Conservation (phyloP, 306 rosid genomes). For the Castanopsis chinensis region DNA sequence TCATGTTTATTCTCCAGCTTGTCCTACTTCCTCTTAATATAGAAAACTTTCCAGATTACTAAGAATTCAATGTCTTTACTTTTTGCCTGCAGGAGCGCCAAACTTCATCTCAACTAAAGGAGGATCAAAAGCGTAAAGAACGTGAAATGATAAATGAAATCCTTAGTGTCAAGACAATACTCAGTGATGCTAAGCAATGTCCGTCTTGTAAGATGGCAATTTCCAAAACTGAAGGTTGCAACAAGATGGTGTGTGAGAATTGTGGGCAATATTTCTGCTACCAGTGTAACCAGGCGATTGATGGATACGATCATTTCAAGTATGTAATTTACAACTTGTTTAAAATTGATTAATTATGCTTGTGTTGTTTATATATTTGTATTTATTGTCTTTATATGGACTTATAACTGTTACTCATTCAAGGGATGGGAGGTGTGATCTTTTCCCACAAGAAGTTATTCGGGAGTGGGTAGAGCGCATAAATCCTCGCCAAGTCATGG, state of each 20-base stretch:
- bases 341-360: slow-evolving; percentile 16
- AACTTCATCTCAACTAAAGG: slow-evolving; percentile 53
- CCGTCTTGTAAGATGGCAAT: slow-evolving; percentile 87
- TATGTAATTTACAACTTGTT: slow-evolving; percentile 21
- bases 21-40: background rate
- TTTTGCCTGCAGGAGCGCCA: slow-evolving; percentile 70
- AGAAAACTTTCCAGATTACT: background rate
- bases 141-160: slow-evolving; percentile 73
- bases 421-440: slow-evolving; percentile 69
- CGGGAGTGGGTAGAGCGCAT: slow-evolving; percentile 61
- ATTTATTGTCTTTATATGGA: slow-evolving; percentile 10
- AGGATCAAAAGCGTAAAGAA: slow-evolving; percentile 55
- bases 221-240: slow-evolving; percentile 79
- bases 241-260: slow-evolving; percentile 83
- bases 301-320: slow-evolving; percentile 79
- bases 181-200: slow-evolving; percentile 75
- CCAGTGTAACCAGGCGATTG: slow-evolving; percentile 68
- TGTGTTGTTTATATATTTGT: slow-evolving; percentile 11
- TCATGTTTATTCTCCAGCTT: background rate
- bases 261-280: slow-evolving; percentile 85
- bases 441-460: slow-evolving; percentile 68
- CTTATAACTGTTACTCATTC: slow-evolving; percentile 27
- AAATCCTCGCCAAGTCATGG: slow-evolving; percentile 58
- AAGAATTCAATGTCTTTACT: background rate
- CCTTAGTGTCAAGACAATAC: slow-evolving; percentile 69